Base-by-base conservation (phyloP, 1,139 yeast genomes). In the Taphrina wiesneri region DNA sequence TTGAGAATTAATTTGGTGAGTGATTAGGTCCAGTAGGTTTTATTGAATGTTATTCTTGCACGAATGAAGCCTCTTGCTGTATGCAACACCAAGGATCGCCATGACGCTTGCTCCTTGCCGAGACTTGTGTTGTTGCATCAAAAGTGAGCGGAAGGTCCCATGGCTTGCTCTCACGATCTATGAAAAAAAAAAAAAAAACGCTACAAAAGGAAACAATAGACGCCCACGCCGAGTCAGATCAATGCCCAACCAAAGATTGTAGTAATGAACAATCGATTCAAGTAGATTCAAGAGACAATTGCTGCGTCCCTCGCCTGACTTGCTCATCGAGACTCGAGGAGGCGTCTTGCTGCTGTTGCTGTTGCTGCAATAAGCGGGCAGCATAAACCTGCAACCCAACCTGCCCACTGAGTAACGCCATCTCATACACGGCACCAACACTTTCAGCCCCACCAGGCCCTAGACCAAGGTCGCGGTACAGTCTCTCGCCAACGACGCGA, bases 321-420 rank as follows among this genome's bases (percentile, higher is more conserved):
- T 13, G n/a, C n/a, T 39, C 43, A 13, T 39, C 43, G 17, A 39
- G 34, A 11, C 9, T 11, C 34, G 34, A 30, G n/a, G n/a, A n/a
- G n/a, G n/a, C n/a, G n/a, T n/a, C n/a, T n/a, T 32, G 36, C 15
- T 32, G 36, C 2, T 32, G 36, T 15, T 2, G 15, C 36, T 32
- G 36, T 4, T 32, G 36, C 23, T 41, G 46, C 46, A 41, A 41
- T 9, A 41, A 11, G 46, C 28, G 25, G 28, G 49, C 25, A 28
- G 66, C 66, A 6, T 68, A 39, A n/a, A 65, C 52, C 46, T 67
- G 69, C 23, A 67, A 34, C 2, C 69, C 66, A 30, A 41, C 39
- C 3, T 47, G 63, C 13, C 68, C 68, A 11, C 52, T 62, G 46
- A 67, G 36, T 3, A 54, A 51, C 13, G 62, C 52, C 39, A 56